A percentile compares a stretch with the other conserved stretches of the same genome.
Conservation (phyloP, 768 basidiomycete genomes). For the Mycena albidolilacea region DNA sequence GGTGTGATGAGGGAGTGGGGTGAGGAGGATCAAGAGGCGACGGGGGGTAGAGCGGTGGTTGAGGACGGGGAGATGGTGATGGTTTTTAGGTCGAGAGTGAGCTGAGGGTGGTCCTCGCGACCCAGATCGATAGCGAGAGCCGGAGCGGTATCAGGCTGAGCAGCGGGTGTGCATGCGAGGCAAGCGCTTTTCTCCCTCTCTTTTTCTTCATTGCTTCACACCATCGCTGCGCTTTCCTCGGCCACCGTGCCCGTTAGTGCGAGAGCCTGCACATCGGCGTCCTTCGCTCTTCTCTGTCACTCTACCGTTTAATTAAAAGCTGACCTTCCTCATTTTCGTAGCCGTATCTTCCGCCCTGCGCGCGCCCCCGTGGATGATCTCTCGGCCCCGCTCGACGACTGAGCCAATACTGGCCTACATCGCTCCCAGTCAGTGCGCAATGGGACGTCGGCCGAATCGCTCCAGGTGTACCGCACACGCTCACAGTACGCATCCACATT, state of each 20-base stretch:
- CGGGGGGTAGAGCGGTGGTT: slow-evolving; percentile 10
- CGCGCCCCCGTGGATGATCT: slow-evolving; percentile 7
- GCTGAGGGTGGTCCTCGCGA: slow-evolving; percentile 20
- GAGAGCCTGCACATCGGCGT: slow-evolving; percentile 11
- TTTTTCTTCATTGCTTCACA: slow-evolving; percentile 9
- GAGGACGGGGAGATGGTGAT: slow-evolving; percentile 11
- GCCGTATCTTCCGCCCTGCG: slow-evolving; percentile 10
- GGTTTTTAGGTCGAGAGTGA: slow-evolving; percentile 14
- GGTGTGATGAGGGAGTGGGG: slow-evolving; percentile 22
- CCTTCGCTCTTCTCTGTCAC: slow-evolving; percentile 16
- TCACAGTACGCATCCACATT: no score
- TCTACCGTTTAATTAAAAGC: slow-evolving; percentile 8
- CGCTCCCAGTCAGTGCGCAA: no score
- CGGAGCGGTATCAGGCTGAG: slow-evolving; percentile 6
- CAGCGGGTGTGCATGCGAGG: slow-evolving; percentile 16
- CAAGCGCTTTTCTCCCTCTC: slow-evolving; percentile 13
- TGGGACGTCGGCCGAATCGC: no score
- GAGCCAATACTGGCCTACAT: no score
- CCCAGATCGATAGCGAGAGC: slow-evolving; percentile 10
- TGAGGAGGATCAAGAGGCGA: slow-evolving; percentile 19
- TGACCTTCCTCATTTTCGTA: slow-evolving; percentile 18
- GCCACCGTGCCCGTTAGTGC: slow-evolving; percentile 1
- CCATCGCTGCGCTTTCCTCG: slow-evolving; percentile 1
- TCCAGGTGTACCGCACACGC: no score
- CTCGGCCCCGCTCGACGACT: slow-evolving; percentile 2